Evolutionary conservation across 176 grass and related monocot genomes (phyloP).

Genomic region (Saccharum officinarum): DNA sequence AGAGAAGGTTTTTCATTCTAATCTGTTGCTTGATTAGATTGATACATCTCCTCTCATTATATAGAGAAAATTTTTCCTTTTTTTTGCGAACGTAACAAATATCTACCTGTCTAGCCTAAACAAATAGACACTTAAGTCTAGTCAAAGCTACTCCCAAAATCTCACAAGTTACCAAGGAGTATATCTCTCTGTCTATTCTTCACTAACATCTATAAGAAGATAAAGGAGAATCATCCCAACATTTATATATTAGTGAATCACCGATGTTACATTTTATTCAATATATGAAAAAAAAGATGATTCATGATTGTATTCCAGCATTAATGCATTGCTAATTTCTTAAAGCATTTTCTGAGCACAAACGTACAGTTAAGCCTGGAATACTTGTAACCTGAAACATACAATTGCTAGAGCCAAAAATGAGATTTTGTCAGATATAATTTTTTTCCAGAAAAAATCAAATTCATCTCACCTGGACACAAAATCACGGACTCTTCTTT

Average conservation of each 20-base stretch:
- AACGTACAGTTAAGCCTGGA: background rate
- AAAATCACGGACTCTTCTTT: conserved; percentile 84
- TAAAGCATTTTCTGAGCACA: background rate
- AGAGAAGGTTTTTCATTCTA: too few species aligned
- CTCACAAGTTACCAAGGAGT: background rate
- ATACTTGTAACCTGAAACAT: background rate
- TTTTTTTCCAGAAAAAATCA: background rate
- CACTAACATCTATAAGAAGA: background rate
- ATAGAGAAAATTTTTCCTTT: too few species aligned
- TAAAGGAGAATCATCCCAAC: too few species aligned
- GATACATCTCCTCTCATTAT: too few species aligned
- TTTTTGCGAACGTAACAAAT: background rate
- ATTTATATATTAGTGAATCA: background rate
- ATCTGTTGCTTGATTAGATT: too few species aligned
- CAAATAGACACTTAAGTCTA: background rate
- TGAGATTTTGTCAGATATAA: background rate
- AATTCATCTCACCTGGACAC: conserved; percentile 53
- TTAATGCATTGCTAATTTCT: background rate
- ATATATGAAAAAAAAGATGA: background rate
- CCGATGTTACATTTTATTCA: background rate
- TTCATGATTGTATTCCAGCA: background rate
- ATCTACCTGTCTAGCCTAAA: background rate
- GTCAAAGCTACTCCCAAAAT: background rate
- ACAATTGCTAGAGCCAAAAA: background rate
- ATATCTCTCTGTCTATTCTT: background rate